Conservation (phyloP, 805 yeast genomes). For the Saturnispora besseyi region DNA sequence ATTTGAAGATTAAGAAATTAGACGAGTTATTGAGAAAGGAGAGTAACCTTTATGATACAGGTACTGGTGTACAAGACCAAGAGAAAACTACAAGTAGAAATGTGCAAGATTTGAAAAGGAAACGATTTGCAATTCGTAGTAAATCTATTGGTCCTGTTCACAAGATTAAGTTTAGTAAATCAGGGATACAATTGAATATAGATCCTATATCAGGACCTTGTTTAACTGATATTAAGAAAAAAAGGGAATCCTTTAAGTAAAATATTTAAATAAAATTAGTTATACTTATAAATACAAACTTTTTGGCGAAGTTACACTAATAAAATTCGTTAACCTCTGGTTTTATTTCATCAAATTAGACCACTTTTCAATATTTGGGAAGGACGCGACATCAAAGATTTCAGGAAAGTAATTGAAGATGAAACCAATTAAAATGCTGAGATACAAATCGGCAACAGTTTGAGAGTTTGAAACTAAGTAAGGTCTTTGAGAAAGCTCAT, state of each 20-base stretch:
- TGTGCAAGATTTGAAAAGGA: background rate
- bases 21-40: constrained; percentile 23
- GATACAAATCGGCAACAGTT: constrained; percentile 4
- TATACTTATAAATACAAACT: too few species aligned
- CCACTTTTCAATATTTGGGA: constrained; percentile 42
- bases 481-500: background rate
- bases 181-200: constrained; percentile 31
- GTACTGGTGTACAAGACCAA: constrained; percentile 1
- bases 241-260: background rate
- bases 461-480: constrained; percentile 2
- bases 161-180: constrained; percentile 27
- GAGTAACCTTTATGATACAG: background rate
- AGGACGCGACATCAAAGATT: constrained; percentile 5
- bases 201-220: constrained; percentile 31
- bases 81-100: constrained; percentile 1
- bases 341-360: background rate
- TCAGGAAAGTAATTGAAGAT: background rate
- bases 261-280: too few species aligned
- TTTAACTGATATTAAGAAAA: constrained; percentile 6
- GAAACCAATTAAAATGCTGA: background rate
- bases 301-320: background rate
- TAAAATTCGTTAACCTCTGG: background rate
- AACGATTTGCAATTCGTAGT: constrained; percentile 13
- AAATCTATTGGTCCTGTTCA: constrained; percentile 30
- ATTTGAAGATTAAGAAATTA: constrained; percentile 31